Evolutionary conservation across 345 rosid genomes (phyloP), one percentile per base, ranked within the genome.

Genomic region (Acer negundo): DNA sequence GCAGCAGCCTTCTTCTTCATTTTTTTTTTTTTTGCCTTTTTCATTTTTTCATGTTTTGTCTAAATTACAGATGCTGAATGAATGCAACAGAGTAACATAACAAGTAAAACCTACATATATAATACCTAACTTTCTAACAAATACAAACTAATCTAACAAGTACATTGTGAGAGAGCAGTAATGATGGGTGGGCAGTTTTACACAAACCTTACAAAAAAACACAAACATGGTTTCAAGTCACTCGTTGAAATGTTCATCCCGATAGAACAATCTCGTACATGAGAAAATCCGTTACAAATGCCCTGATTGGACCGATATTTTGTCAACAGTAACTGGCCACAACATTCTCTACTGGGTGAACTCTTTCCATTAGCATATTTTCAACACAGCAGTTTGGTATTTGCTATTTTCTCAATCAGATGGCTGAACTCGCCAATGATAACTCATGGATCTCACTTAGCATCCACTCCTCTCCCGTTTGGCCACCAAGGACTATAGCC

Each of bases 401-500:
- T 26, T 12, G 22, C 12, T 31, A 49, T 15, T 20, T 20, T 67
- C 68, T 55, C 44, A 63, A 80, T 87, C 88, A 92, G 75, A 87
- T 76, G 62, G 80, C 82, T 20, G 89, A 82, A 84, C 95, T 87
- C 3, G 87, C 92, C 77, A 94, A 80, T 6, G 95, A 89, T 28
- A 92, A 84, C 85, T 92, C 98, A 20, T 94, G 98, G 63, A 92
- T 86, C 78, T 94, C 98, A 2, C 92, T 88, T 66, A 94, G 87
- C 97, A 94, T 94, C 98, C 98, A 94, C 78, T 94, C 97, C 80
- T 94, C 98, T 38, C 97, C 97, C 0, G 98, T 92, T 80, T 92
- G 98, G 66, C 98, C 98, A 17, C 98, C 97, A 0, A 94, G 93
- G 62, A 92, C 95, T 64, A 94, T 87, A 47, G 94, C 93, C 71